These are phyloP conservation scores for Ophiostoma himal-ulmi DNA, from an alignment of 2,329 filamentous ascomycete genomes.

Conservation along the genomic window DNA sequence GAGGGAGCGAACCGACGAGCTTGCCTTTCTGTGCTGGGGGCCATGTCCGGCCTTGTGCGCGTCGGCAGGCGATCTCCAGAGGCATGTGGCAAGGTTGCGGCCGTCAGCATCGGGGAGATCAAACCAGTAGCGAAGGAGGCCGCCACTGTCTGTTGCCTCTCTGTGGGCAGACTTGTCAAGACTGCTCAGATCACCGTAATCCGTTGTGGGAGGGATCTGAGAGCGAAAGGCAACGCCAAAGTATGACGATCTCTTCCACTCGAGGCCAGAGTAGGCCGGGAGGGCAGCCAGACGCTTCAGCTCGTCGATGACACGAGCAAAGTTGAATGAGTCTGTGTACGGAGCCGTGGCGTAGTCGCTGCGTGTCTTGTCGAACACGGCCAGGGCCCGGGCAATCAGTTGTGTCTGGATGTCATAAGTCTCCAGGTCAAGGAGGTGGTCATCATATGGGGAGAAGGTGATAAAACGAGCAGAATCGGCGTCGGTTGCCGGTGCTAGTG, in stretches of 20 bases:
- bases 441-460: slow-evolving; percentile 67
- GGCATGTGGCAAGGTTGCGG: slow-evolving; percentile 75
- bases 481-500: neutral
- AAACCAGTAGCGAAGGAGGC: slow-evolving; percentile 89
- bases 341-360: slow-evolving; percentile 69
- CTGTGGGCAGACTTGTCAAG: slow-evolving; percentile 74
- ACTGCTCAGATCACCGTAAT: slow-evolving; percentile 60
- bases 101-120: slow-evolving; percentile 63
- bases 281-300: slow-evolving; percentile 48
- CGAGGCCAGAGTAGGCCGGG: slow-evolving; percentile 33
- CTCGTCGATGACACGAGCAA: slow-evolving; percentile 55
- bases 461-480: slow-evolving; percentile 37
- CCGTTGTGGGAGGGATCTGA: slow-evolving; percentile 59
- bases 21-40: slow-evolving; percentile 59
- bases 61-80: slow-evolving; percentile 58
- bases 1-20: slow-evolving; percentile 55
- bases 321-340: slow-evolving; percentile 74
- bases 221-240: slow-evolving; percentile 84
- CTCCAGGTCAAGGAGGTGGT: slow-evolving; percentile 67
- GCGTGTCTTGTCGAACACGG: slow-evolving; percentile 55
- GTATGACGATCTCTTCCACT: slow-evolving; percentile 62
- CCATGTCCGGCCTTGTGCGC: slow-evolving; percentile 55
- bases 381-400: slow-evolving; percentile 67
- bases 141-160: slow-evolving; percentile 73
- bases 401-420: slow-evolving; percentile 59